Evolutionary conservation across 1,284 basidiomycete genomes (phyloP).

Genomic region (Ustilago curta): DNA sequence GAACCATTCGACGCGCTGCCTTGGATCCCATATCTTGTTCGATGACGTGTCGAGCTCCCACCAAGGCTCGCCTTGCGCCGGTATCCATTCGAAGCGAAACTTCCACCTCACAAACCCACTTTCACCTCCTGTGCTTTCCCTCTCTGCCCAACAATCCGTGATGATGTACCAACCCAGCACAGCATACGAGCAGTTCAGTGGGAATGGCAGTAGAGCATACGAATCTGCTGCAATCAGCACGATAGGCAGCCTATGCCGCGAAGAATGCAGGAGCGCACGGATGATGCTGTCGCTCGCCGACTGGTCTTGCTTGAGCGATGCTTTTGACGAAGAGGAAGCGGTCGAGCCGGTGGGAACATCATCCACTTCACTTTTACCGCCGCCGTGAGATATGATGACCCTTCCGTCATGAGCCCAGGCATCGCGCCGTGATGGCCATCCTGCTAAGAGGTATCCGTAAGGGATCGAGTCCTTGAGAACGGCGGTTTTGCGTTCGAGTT

Average conservation of each 20-base stretch:
- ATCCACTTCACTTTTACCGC: conserved; percentile 33
- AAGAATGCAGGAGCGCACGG: conserved; percentile 41
- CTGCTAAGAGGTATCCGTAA: conserved; percentile 53
- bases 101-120: conserved; percentile 48
- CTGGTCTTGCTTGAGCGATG: conserved; percentile 45
- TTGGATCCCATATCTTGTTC: conserved; percentile 27
- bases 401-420: conserved; percentile 36
- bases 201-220: conserved; percentile 47
- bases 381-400: conserved; percentile 57
- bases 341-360: neutral
- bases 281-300: conserved; percentile 32
- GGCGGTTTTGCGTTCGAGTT: neutral
- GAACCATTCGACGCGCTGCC: conserved; percentile 20
- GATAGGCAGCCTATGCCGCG: conserved; percentile 33
- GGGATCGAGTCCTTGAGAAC: conserved; percentile 33
- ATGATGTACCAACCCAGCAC: conserved; percentile 59
- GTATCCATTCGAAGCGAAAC: conserved; percentile 55
- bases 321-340: conserved; percentile 9
- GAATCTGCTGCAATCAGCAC: conserved; percentile 43
- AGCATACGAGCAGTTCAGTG: conserved; percentile 44
- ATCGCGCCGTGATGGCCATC: conserved; percentile 48
- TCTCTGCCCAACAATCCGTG: conserved; percentile 53
- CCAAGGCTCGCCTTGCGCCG: conserved; percentile 48
- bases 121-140: conserved; percentile 8
- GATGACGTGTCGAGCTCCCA: conserved; percentile 26